phyloP scores from a whole-genome alignment of 2,329 filamentous ascomycete species.

The Colletotrichum salicis region DNA sequence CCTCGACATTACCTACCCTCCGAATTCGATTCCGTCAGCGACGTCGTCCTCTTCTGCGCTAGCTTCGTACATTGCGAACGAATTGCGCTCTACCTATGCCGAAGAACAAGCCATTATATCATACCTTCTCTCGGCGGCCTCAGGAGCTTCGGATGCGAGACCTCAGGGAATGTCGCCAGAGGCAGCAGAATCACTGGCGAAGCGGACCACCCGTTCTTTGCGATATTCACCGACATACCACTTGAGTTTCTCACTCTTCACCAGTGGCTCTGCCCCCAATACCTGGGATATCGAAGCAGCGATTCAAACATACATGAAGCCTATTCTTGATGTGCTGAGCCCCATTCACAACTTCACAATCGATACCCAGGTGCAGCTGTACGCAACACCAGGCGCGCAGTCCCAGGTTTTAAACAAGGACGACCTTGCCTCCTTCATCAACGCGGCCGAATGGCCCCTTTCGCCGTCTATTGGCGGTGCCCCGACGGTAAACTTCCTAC shows the following conservation, averaged over 20 bases:
- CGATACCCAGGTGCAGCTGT: conserved; percentile 95
- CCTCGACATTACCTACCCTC: conserved; percentile 81
- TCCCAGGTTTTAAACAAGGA: conserved; percentile 79
- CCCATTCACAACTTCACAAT: conserved; percentile 95
- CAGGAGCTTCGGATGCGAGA: conserved; percentile 59
- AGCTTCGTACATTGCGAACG: conserved; percentile 80
- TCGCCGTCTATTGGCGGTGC: conserved; percentile 93
- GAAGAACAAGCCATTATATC: conserved; percentile 91
- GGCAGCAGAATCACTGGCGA: conserved; percentile 66
- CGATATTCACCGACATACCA: conserved; percentile 96
- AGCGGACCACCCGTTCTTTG: conserved; percentile 83
- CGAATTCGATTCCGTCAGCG: conserved; percentile 72
- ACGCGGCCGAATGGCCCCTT: conserved; percentile 96
- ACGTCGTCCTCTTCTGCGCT: conserved; percentile 78
- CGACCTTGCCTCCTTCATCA: conserved; percentile 93
- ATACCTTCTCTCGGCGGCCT: conserved; percentile 73
- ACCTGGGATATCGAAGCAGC: conserved; percentile 92
- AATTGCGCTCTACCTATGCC: conserved; percentile 81
- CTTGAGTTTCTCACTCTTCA: conserved; percentile 94
- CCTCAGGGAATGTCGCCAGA: conserved; percentile 61
- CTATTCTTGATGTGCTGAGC: conserved; percentile 81
- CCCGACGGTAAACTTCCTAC: conserved; percentile 94
- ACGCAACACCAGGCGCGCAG: conserved; percentile 77
- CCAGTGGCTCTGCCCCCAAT: conserved; percentile 79
- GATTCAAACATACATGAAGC: conserved; percentile 81